These are phyloP conservation scores for Tolypocladium endophyticum DNA, from an alignment of 2,329 filamentous ascomycete species.

Conservation along the genomic window DNA sequence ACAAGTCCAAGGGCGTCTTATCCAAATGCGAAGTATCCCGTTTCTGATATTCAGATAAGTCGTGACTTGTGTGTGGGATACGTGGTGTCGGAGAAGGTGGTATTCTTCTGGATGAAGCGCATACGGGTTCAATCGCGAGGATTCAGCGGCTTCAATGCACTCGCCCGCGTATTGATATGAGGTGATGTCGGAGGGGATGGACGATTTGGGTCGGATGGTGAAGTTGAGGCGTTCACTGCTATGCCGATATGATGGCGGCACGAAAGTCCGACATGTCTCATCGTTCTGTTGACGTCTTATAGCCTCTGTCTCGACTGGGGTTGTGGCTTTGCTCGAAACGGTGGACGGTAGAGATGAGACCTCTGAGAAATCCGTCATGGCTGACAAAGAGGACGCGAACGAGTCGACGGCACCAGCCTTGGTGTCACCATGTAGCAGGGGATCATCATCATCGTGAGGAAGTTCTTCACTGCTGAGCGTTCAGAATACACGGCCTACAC, in stretches of 20 bases:
- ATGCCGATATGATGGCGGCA: conserved; percentile 15
- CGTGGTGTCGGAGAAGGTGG: conserved; percentile 63
- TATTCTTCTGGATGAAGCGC: conserved; percentile 80
- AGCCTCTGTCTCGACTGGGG: conserved; percentile 36
- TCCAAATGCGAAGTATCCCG: conserved; percentile 83
- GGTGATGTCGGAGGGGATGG: conserved; percentile 67
- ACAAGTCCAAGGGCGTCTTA: conserved; percentile 70
- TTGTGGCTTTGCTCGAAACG: conserved; percentile 53
- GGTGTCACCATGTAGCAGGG: conserved; percentile 7
- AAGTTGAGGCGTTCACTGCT: conserved; percentile 30
- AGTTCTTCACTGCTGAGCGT: conserved; percentile 8
- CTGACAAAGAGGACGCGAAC: conserved; percentile 42
- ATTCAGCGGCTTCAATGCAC: conserved; percentile 80
- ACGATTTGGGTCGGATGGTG: conserved; percentile 64
- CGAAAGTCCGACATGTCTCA: conserved; percentile 7
- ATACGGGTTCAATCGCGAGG: conserved; percentile 82
- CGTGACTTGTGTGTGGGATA: conserved; percentile 83
- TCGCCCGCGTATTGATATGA: conserved; percentile 78
- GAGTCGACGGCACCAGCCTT: conserved; percentile 23
- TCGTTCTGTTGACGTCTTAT: conserved; percentile 11
- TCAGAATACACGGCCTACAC: neutral
- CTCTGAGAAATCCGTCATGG: conserved; percentile 44
- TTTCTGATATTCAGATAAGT: conserved; percentile 95
- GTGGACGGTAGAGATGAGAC: conserved; percentile 43
- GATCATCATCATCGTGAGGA: conserved; percentile 5